These are phyloP conservation scores for Fomitopsis serialis DNA, from an alignment of 768 basidiomycete genomes.

Conservation along the genomic window DNA sequence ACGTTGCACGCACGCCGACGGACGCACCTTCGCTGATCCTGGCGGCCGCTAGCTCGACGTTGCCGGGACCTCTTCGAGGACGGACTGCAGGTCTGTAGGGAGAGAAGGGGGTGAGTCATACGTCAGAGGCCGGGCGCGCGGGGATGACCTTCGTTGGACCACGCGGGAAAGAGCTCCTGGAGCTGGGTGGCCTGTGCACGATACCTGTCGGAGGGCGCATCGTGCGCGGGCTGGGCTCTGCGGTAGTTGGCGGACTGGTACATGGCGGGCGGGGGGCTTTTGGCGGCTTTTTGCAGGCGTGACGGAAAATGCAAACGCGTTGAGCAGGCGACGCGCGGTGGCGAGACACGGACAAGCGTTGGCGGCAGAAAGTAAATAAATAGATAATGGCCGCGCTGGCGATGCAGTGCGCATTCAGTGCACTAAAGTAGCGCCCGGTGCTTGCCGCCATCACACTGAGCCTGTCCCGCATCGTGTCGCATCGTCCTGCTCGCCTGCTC, in stretches of 20 bases:
- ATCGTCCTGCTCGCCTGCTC: too few relatives aligned
- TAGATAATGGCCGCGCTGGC: too few relatives aligned
- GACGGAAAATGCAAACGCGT: slow-evolving; percentile 14
- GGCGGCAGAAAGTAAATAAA: slow-evolving; percentile 1
- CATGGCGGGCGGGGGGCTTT: slow-evolving; percentile 19
- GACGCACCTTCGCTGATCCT: slow-evolving; percentile 68
- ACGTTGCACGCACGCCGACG: slow-evolving; percentile 8
- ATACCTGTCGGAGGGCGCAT: slow-evolving; percentile 34
- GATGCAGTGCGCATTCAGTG: too few relatives aligned
- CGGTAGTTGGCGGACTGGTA: slow-evolving; percentile 27
- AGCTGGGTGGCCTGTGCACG: slow-evolving; percentile 53
- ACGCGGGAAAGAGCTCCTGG: slow-evolving; percentile 66
- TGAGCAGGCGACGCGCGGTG: slow-evolving; percentile 1
- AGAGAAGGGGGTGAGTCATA: slow-evolving; percentile 15
- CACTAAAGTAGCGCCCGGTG: background rate
- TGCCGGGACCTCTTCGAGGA: slow-evolving; percentile 66
- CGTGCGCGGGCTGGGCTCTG: slow-evolving; percentile 19
- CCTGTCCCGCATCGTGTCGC: background rate
- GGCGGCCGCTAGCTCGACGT: slow-evolving; percentile 63
- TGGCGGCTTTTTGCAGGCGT: slow-evolving; percentile 15
- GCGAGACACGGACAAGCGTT: background rate
- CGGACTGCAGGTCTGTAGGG: slow-evolving; percentile 59
- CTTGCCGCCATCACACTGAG: background rate
- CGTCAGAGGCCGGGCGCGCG: slow-evolving; percentile 18
- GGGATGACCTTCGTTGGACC: slow-evolving; percentile 59